These are phyloP conservation scores for Candida khao-thaluensis DNA, from an alignment of 805 yeast genomes.

Conservation along the genomic window DNA sequence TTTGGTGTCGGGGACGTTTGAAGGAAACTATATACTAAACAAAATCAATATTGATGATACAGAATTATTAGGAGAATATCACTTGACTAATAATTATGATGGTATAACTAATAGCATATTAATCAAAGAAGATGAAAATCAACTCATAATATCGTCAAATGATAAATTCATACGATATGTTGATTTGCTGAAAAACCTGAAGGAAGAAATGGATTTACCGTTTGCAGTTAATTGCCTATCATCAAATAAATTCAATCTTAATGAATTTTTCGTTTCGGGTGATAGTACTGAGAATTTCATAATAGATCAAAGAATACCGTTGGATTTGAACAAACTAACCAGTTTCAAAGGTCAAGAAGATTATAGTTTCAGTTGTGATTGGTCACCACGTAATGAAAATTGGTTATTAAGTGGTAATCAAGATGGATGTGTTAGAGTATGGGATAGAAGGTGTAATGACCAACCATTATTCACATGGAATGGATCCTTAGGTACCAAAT, in stretches of 20 bases:
- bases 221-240: conserved; percentile 54
- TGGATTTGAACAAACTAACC: conserved; percentile 15
- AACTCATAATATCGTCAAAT: conserved; percentile 49
- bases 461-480: conserved; percentile 32
- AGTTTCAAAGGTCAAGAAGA: conserved; percentile 48
- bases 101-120: conserved; percentile 54
- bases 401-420: conserved; percentile 57
- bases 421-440: conserved; percentile 55
- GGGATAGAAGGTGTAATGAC: conserved; percentile 46
- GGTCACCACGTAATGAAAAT: conserved; percentile 45
- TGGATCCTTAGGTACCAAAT: conserved; percentile 27
- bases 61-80: conserved; percentile 33
- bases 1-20: conserved; percentile 53
- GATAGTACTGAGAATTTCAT: conserved; percentile 46
- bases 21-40: conserved; percentile 48
- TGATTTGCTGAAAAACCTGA: conserved; percentile 29
- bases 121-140: conserved; percentile 28
- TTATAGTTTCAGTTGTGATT: conserved; percentile 59
- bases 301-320: conserved; percentile 40
- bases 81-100: conserved; percentile 42
- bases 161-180: conserved; percentile 44
- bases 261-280: conserved; percentile 49
- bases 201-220: conserved; percentile 25
- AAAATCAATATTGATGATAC: conserved; percentile 22
- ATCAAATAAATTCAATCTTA: conserved; percentile 35